Conservation (phyloP, 306 rosid genomes). For the Lathyrus tuberosus region DNA sequence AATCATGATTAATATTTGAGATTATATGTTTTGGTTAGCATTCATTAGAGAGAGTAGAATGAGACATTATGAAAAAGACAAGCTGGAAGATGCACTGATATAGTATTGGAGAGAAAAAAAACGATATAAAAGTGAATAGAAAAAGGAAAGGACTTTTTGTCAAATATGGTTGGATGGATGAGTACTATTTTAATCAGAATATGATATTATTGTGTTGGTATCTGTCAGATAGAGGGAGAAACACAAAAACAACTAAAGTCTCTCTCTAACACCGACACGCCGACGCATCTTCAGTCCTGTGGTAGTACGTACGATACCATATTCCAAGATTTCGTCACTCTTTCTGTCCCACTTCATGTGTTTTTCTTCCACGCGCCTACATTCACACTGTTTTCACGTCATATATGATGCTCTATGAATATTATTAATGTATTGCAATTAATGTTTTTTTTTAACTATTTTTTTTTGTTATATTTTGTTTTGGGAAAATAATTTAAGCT, state of each 20-base stretch:
- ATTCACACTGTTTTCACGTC: background rate
- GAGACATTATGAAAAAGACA: slow-evolving; percentile 4
- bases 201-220: background rate
- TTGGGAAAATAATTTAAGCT: too few species aligned
- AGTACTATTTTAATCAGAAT: background rate
- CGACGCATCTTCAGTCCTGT: slow-evolving; percentile 36
- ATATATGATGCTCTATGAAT: too few species aligned
- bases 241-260: background rate
- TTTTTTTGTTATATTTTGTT: too few species aligned
- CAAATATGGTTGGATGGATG: slow-evolving; percentile 11
- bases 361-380: slow-evolving; percentile 29
- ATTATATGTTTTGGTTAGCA: too few species aligned
- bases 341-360: slow-evolving; percentile 19
- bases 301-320: slow-evolving; percentile 28
- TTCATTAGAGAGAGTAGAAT: too few species aligned
- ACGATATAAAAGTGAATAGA: background rate
- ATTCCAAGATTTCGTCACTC: slow-evolving; percentile 15
- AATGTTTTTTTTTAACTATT: too few species aligned
- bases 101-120: background rate
- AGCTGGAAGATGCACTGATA: background rate
- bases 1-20: too few species aligned
- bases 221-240: background rate
- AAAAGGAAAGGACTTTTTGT: background rate
- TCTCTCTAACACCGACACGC: slow-evolving; percentile 21
- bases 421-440: too few species aligned